Evolutionary conservation across 2,329 filamentous ascomycete species (phyloP).

Genomic region (Fusarium protoensiforme): DNA sequence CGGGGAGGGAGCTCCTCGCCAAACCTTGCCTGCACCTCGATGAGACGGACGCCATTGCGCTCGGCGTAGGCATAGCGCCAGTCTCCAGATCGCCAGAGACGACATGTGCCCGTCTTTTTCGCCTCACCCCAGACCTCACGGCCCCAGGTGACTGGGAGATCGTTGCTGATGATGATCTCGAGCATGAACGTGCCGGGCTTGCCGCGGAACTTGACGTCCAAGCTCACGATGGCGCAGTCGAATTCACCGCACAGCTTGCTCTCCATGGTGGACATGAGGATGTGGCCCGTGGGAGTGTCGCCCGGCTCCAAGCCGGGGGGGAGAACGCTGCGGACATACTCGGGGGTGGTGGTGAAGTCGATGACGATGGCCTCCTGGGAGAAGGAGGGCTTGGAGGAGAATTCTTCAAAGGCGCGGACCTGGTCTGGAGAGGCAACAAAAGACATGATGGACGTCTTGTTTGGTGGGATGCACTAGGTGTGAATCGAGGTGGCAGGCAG

Average conservation of each 20-base stretch:
- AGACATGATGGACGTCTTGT: background rate
- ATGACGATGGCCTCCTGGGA: slow-evolving; percentile 5
- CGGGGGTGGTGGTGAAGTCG: slow-evolving; percentile 7
- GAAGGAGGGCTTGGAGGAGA: background rate
- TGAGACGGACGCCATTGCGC: background rate
- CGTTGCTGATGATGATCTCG: slow-evolving; percentile 1
- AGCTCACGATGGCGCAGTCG: background rate
- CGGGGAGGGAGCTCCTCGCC: background rate
- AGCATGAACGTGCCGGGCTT: background rate
- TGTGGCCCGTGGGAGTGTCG: background rate
- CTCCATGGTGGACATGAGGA: background rate
- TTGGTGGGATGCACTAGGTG: background rate
- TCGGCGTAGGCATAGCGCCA: slow-evolving; percentile 2
- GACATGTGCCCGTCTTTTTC: background rate
- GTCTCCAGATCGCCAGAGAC: background rate
- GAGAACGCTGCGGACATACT: slow-evolving; percentile 1
- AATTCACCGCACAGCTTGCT: slow-evolving; percentile 9
- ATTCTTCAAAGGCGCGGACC: background rate
- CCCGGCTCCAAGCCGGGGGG: background rate
- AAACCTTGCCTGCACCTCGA: slow-evolving; percentile 9
- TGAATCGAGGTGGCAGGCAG: background rate
- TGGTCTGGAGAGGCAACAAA: background rate
- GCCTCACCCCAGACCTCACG: slow-evolving; percentile 7
- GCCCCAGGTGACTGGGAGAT: background rate
- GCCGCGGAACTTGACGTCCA: background rate